Conservation (phyloP, 106 monocot species). For the Gastrodia elata region DNA sequence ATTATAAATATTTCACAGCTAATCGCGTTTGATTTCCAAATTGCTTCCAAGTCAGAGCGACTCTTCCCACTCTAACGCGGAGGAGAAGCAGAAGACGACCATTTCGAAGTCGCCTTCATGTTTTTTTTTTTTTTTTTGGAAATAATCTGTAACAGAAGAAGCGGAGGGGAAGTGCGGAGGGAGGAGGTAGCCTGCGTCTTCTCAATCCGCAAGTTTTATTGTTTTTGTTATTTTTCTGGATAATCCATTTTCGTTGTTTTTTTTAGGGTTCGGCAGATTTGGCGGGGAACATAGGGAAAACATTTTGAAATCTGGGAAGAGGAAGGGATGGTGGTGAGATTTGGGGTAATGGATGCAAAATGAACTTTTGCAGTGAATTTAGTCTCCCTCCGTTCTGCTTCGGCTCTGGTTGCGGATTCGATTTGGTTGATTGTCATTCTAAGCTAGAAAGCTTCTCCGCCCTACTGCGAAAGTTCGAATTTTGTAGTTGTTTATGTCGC, state of each 20-base stretch:
- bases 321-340: constrained; percentile 6
- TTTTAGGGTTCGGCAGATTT: background rate
- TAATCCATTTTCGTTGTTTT: background rate
- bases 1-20: too few relatives aligned
- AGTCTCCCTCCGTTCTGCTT: background rate
- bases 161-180: background rate
- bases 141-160: background rate
- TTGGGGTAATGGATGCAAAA: constrained; percentile 6
- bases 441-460: background rate
- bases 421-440: background rate
- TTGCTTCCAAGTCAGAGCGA: too few relatives aligned
- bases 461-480: background rate
- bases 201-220: constrained; percentile 1
- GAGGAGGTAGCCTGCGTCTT: background rate
- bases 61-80: background rate
- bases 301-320: constrained; percentile 3
- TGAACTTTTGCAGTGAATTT: background rate
- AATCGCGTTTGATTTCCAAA: too few relatives aligned
- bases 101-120: constrained; percentile 4
- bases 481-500: background rate
- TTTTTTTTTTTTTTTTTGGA: background rate
- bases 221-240: background rate
- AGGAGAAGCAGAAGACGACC: background rate
- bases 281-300: constrained; percentile 10
- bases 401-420: background rate